phyloP scores from a whole-genome alignment of 2,329 filamentous ascomycete genomes.

The Trichophyton equinum region DNA sequence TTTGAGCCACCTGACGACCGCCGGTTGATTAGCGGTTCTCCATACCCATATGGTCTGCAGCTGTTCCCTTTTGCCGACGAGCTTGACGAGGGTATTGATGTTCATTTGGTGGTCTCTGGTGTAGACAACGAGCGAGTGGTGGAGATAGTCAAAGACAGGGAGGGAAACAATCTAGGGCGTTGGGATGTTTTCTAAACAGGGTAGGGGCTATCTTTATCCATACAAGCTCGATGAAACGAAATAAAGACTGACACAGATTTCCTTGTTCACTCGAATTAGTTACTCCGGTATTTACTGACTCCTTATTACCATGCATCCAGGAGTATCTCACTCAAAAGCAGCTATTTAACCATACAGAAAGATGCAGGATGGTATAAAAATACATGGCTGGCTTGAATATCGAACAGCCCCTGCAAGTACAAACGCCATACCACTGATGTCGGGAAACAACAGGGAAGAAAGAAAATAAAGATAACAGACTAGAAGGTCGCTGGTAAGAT shows the following conservation, averaged over 20 bases:
- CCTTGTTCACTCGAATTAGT: no score
- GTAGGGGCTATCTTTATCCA: no score
- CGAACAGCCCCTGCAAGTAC: neutral
- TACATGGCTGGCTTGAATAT: neutral
- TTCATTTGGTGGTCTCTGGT: conserved; percentile 26
- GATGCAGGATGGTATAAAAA: neutral
- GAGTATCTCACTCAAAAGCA: neutral
- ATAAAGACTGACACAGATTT: no score
- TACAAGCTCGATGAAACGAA: no score
- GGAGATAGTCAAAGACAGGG: conserved; percentile 31
- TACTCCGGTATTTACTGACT: neutral
- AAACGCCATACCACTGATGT: neutral
- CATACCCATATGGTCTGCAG: conserved; percentile 7
- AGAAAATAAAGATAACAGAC: neutral
- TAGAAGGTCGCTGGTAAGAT: neutral
- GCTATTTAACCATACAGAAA: neutral
- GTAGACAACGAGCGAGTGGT: conserved; percentile 19
- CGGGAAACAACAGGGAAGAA: neutral
- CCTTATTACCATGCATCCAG: neutral
- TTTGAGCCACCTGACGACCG: neutral
- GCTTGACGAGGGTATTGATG: conserved; percentile 30
- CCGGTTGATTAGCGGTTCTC: neutral
- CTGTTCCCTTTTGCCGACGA: conserved; percentile 25
- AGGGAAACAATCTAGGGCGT: conserved; percentile 24
- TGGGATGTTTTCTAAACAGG: conserved; percentile 21